Evolutionary conservation across 2,329 filamentous ascomycete genomes (phyloP), one percentile per base, ranked within the genome.

Genomic region (Pyricularia pennisetigena): DNA sequence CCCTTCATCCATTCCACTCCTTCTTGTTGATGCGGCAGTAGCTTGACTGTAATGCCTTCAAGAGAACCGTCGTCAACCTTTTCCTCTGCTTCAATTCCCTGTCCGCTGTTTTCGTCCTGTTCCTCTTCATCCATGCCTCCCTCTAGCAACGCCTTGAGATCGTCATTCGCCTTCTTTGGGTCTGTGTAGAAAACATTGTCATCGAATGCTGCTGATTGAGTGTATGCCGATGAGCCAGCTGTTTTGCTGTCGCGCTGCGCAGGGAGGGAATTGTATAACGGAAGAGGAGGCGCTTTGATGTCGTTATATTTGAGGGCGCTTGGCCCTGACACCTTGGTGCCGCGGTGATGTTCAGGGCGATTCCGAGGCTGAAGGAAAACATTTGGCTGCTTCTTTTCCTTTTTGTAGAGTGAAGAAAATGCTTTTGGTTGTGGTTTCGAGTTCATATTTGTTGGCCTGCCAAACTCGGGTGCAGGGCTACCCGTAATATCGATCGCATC

Each of bases 1-100:
- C 94, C 91, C 68, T 86, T 90, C 93, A 99, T 97, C 94, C 95
- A 99, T 68, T 90, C 87, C 0, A 98, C 90, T 73, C 95, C 95
- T 68, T 97, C 92, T 16, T 97, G 88, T 78, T 99, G 95, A 79
- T 99, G 95, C 4, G 94, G 94, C 0, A 99, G 84, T 2, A 99
- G 84, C 74, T 91, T 94, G 70, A 98, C 92, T 68, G 90, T 91
- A 70, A 99, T 85, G 0, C 94, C 95, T 68, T 93, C 89, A 0
- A 97, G 70, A 0, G 77, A 79, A 1, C 84, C 83, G 64, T 86
- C 85, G 16, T 84, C 78, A 12, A 79, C 75, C 67, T 76, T 73
- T 66, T 77, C 79, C 67, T 78, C 79, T 68, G 78, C 80, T 8
- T 79, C 79, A 28, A 79, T 80, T 66, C 88, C 86, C 1, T 86